Evolutionary conservation across 495 filamentous ascomycete species (phyloP), one percentile per base, ranked within the genome.

Genomic region (Podospora bellae-mahoneyi): DNA sequence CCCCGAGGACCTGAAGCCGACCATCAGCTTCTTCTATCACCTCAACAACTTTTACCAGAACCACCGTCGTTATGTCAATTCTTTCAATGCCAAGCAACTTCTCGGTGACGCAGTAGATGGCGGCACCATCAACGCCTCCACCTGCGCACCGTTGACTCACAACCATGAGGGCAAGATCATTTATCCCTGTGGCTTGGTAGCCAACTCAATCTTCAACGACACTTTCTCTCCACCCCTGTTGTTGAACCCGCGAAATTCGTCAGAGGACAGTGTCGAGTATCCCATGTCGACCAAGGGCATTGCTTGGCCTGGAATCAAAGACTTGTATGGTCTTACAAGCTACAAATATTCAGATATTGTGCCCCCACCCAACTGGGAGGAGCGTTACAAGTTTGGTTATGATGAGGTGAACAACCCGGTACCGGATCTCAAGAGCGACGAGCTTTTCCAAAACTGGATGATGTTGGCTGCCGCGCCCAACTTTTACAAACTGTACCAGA

Each of bases 1-100:
- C 32, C 92, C 92, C 7, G 86, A 95, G 66, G 79, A 86, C 28
- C 85, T 99, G 72, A 81, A 83, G 10, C 87, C 94, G 0, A 93
- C 94, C 4, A 89, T 98, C 28, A 84, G 91, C 70, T 84, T 97
- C 76, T 98, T 97, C 80, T 99, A 99, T 79, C 90, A 90, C 64
- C 87, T 99, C 55, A 93, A 92, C 56, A 96, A 99, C 78, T 99
- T 99, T 82, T 99, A 98, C 82, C 95, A 99, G 77, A 99, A 99
- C 77, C 95, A 99, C 75, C 90, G 95, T 66, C 90, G 94, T 78
- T 99, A 99, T 70, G 94, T 97, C 55, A 89, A 91, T 71, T 97
- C 93, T 1, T 86, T 96, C 68, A 90, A 94, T 73, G 84, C 88
- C 65, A 84, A 91, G 69, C 95, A 99, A 78, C 80, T 99, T 32